Evolutionary conservation across 2,329 filamentous ascomycete genomes (phyloP).

Genomic region (Rhynchosporium agropyri): DNA sequence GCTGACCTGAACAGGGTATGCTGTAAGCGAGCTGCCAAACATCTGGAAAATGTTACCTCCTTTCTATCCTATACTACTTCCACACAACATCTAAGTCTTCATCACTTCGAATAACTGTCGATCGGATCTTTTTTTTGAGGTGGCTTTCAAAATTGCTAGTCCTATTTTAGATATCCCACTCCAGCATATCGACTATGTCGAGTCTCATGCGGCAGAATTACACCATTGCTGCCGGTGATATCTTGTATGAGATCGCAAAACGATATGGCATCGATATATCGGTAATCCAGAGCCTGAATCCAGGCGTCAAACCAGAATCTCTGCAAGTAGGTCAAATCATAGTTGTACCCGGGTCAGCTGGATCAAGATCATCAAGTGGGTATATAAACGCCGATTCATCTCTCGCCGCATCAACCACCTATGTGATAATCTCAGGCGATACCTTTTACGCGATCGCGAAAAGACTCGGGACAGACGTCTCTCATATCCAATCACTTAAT

Average conservation of each 20-base stretch:
- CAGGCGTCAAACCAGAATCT: constrained; percentile 11
- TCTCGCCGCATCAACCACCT: neutral
- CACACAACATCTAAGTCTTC: too few relatives aligned
- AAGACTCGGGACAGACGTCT: neutral
- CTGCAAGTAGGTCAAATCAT: constrained; percentile 13
- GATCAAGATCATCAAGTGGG: neutral
- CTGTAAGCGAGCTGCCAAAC: too few relatives aligned
- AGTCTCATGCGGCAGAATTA: neutral
- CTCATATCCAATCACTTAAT: constrained; percentile 8
- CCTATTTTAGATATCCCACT: neutral
- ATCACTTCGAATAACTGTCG: too few relatives aligned
- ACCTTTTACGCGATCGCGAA: constrained; percentile 16
- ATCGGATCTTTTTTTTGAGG: too few relatives aligned
- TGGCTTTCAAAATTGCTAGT: neutral
- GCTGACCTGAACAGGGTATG: too few relatives aligned
- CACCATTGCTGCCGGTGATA: constrained; percentile 14
- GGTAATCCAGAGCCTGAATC: constrained; percentile 8
- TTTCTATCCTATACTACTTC: too few relatives aligned
- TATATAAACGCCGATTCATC: neutral
- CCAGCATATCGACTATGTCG: neutral
- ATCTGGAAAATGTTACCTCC: too few relatives aligned
- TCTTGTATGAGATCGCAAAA: constrained; percentile 11
- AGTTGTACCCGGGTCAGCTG: neutral
- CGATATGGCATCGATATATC: neutral
- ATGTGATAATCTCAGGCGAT: constrained; percentile 17